Evolutionary conservation across 352 stramenopile species (phyloP).

Genomic region (Phytophthora pini): DNA sequence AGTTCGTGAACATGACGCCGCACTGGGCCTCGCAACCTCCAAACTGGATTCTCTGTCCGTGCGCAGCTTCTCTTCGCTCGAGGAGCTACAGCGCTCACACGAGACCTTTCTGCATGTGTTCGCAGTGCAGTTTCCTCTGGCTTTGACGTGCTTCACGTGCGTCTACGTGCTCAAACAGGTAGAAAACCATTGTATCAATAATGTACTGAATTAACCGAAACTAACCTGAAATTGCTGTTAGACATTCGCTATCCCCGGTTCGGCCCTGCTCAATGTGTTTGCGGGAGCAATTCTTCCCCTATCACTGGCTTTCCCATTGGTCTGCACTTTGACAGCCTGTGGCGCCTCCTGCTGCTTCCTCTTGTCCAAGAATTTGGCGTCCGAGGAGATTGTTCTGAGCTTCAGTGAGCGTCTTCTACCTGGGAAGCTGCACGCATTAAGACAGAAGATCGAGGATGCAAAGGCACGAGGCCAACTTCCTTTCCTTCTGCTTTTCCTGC

Average conservation of each 20-base stretch:
- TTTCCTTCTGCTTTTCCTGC: constrained; percentile 76
- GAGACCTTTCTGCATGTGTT: constrained; percentile 69
- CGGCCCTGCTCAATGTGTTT: constrained; percentile 79
- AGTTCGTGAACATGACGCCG: constrained; percentile 56
- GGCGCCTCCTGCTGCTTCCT: constrained; percentile 79
- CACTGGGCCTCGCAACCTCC: constrained; percentile 45
- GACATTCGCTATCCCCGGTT: constrained; percentile 86
- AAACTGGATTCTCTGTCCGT: constrained; percentile 63
- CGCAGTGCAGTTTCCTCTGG: constrained; percentile 62
- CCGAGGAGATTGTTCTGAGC: constrained; percentile 60
- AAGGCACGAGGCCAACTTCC: constrained; percentile 52
- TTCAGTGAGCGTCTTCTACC: constrained; percentile 68
- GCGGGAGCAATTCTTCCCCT: constrained; percentile 72
- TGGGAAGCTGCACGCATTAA: constrained; percentile 60
- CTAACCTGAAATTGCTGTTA: constrained; percentile 24
- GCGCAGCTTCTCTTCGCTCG: constrained; percentile 65
- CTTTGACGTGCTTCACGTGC: constrained; percentile 70
- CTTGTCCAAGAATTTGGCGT: constrained; percentile 68
- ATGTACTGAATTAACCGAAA: constrained; percentile 20
- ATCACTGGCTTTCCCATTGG: constrained; percentile 70
- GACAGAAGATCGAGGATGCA: constrained; percentile 61
- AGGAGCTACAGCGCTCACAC: constrained; percentile 66
- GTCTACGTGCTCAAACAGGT: constrained; percentile 88
- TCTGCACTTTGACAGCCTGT: constrained; percentile 67
- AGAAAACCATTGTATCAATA: constrained; percentile 10